Evolutionary conservation across 495 filamentous ascomycete species (phyloP), one percentile per base, ranked within the genome.

Genomic region (Neurospora sp.): DNA sequence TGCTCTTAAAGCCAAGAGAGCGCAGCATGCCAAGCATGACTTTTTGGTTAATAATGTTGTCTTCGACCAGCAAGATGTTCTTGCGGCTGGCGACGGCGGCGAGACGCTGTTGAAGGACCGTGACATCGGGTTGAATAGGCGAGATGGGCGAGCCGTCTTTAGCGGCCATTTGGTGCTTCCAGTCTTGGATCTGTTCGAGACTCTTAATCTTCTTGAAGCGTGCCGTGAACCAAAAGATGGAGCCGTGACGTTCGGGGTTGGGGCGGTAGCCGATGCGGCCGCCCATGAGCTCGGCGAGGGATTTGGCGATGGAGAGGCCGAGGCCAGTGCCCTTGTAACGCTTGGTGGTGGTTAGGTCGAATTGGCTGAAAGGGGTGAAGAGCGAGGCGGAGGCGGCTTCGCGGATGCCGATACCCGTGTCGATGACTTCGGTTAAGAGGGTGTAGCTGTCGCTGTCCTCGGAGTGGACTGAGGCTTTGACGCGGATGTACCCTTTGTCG

Each of bases 301-400:
- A 91, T 44, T 90, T 88, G 75, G 91, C 92, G 70, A 96, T 96
- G 68, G 89, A 92, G 20, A 96, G 77, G 16, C 93, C 93, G 1
- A 96, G 82, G 10, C 93, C 93, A 18, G 93, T 95, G 8, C 93
- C 93, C 70, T 91, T 91, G 78, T 90, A 93, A 61, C 90, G 91
- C 75, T 93, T 94, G 74, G 89, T 93, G 31, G 93, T 84, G 2
- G 91, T 88, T 9, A 90, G 76, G 76, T 96, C 92, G 2, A 91
- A 91, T 81, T 96, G 93, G 6, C 90, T 89, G 74, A 96, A 96
- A 0, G 92, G 93, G 70, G 92, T 91, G 80, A 94, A 96, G 16
- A 96, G 88, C 68, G 85, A 85, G 46, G 88, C 82, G 12, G 90
- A 88, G 3, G 89, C 83, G 53, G 84, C 73, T 8, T 87, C 83